Evolutionary conservation across 2,329 filamentous ascomycete species (phyloP).

Genomic region (Colletotrichum paranaense): DNA sequence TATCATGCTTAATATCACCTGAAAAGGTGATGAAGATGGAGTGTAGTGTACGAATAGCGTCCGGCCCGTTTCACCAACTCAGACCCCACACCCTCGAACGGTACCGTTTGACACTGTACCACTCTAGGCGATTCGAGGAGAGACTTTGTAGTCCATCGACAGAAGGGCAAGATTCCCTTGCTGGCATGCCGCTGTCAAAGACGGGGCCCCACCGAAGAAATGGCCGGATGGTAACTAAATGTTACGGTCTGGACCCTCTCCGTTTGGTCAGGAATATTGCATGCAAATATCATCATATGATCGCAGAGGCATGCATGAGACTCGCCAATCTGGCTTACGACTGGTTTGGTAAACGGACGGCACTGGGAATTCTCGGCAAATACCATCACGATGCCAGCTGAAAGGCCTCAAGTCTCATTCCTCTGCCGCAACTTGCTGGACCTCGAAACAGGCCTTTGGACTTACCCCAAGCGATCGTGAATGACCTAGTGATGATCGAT

Average conservation of each 20-base stretch:
- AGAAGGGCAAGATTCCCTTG: conserved; percentile 6
- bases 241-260: background rate
- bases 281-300: background rate
- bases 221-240: background rate
- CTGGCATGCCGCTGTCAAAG: conserved; percentile 23
- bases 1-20: conserved; percentile 16
- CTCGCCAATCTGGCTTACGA: background rate
- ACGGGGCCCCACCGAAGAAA: conserved; percentile 1
- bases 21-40: background rate
- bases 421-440: background rate
- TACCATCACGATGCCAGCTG: background rate
- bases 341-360: background rate
- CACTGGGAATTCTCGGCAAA: background rate
- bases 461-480: background rate
- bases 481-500: background rate
- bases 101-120: background rate
- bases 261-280: background rate
- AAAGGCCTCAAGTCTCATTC: background rate
- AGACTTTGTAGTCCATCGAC: background rate
- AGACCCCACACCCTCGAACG: background rate
- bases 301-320: background rate
- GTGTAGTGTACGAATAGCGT: background rate
- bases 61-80: background rate
- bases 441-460: background rate
- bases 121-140: background rate